Conservation (phyloP, 2,329 filamentous ascomycete genomes). For the Botrytis hyacinthi region DNA sequence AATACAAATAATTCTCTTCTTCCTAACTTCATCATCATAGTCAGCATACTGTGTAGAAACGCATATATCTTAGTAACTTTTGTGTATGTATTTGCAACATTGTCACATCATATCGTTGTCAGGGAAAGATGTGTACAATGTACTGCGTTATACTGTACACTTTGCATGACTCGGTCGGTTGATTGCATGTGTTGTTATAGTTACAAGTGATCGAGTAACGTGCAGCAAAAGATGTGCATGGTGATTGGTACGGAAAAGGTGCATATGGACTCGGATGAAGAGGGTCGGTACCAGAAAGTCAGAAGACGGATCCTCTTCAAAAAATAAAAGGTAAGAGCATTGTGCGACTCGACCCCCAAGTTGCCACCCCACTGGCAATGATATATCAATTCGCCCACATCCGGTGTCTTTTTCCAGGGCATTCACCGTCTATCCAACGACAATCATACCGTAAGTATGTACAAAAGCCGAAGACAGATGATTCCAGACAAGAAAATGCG, state of each 20-base stretch:
- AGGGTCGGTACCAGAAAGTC: slow-evolving; percentile 19
- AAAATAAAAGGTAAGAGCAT: slow-evolving; percentile 7
- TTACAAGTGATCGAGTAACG: slow-evolving; percentile 21
- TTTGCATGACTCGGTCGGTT: slow-evolving; percentile 23
- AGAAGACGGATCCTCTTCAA: slow-evolving; percentile 9
- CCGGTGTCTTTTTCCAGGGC: background rate
- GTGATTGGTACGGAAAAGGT: slow-evolving; percentile 14
- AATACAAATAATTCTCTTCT: background rate
- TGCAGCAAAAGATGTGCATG: slow-evolving; percentile 10
- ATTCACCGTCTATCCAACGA: slow-evolving; percentile 2
- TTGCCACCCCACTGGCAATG: background rate
- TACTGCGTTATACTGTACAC: slow-evolving; percentile 15
- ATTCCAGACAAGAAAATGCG: slow-evolving; percentile 13
- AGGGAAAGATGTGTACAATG: slow-evolving; percentile 13
- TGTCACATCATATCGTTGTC: slow-evolving; percentile 3
- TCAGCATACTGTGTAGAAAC: background rate
- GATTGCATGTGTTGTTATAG: slow-evolving; percentile 23
- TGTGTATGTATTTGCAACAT: slow-evolving; percentile 10
- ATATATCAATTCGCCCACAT: background rate
- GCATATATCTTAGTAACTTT: background rate
- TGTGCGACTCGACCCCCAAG: slow-evolving; percentile 12
- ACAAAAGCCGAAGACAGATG: background rate
- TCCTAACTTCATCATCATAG: background rate
- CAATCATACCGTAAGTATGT: slow-evolving; percentile 9
- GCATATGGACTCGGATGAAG: slow-evolving; percentile 13